Evolutionary conservation across 768 basidiomycete species (phyloP), one percentile per base, ranked within the genome.

Genomic region (Naganishia friedmannii): DNA sequence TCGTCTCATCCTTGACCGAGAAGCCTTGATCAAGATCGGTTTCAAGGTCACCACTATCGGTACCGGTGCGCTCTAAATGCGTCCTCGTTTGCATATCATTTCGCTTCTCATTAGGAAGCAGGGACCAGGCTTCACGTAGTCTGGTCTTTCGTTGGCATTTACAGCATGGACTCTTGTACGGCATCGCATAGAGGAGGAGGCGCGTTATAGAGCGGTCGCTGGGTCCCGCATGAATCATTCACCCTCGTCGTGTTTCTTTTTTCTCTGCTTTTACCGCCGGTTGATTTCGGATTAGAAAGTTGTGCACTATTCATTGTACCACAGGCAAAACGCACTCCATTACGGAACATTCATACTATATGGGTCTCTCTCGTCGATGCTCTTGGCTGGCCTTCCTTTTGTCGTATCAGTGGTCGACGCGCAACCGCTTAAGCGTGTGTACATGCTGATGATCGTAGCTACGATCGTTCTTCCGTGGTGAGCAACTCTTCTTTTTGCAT

Each of bases 21-120:
- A 88, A 63, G 86, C 87, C 80, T 84, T 98, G 73, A 86, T 86
- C 75, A 80, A 86, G 77, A 96, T 97, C 77, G 95, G 95, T 46
- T 98, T 98, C 88, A 90, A 81, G 75, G 83, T 84, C 70, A 73
- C 77, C 57, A 77, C 78, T 53, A 83, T 83, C 76, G 83, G 83
- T 73, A 79, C 76, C 68, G 79, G 78, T 63, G 79, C 60, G 42
- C 28, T 63, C 42, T 63, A 63, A 45, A 26, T 42, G 26, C 32
- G 19, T n/a, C 4, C 34, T 12, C 31, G 7, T 26, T 46, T 26
- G 78, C 73, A 73, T 77, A 68, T 55, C 77, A 76, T 63, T 21
- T 63, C 23, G 60, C 37, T 63, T 63, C 60, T 63, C 39, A 45
- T 21, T 42, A 63, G 60, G 60, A 63, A 63, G 37, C 60, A 63